Conservation (phyloP, 768 basidiomycete species). For the Pulveroboletus frians region DNA sequence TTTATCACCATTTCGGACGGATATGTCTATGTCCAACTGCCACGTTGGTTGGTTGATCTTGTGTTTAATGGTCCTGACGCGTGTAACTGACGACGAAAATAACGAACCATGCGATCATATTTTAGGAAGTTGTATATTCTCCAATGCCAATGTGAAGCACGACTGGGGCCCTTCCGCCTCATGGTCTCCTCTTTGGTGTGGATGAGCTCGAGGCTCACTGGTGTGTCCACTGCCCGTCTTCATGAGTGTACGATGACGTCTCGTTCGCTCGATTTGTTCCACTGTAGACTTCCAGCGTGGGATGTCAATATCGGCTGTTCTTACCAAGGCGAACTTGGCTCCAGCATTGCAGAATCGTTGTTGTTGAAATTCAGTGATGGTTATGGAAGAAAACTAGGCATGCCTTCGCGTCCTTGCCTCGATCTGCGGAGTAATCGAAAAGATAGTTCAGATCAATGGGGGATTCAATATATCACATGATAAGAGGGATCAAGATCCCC, state of each 20-base stretch:
- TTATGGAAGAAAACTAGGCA: conserved; percentile 20
- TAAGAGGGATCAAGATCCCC: conserved; percentile 5
- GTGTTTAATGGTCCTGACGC: conserved; percentile 5
- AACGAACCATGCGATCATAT: conserved; percentile 14
- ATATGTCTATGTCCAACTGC: conserved; percentile 11
- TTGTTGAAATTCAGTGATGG: conserved; percentile 23
- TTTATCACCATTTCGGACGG: conserved; percentile 7
- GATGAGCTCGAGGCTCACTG: neutral
- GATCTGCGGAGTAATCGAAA: conserved; percentile 24
- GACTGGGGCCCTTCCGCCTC: conserved; percentile 8
- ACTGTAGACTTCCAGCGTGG: neutral
- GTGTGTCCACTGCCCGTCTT: neutral
- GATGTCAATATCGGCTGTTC: neutral
- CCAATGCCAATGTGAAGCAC: conserved; percentile 1
- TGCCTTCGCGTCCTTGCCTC: conserved; percentile 13
- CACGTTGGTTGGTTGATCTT: conserved; percentile 14
- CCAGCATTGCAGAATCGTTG: conserved; percentile 3
- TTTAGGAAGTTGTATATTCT: conserved; percentile 5
- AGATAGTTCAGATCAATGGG: conserved; percentile 16
- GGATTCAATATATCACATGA: conserved; percentile 1
- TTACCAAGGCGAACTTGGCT: neutral
- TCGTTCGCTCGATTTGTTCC: neutral
- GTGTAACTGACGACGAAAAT: conserved; percentile 8
- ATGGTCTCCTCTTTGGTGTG: conserved; percentile 7
- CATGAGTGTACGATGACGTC: conserved; percentile 1